phyloP scores from a whole-genome alignment of 768 basidiomycete species.

The Coprinopsis marcescibilis region DNA sequence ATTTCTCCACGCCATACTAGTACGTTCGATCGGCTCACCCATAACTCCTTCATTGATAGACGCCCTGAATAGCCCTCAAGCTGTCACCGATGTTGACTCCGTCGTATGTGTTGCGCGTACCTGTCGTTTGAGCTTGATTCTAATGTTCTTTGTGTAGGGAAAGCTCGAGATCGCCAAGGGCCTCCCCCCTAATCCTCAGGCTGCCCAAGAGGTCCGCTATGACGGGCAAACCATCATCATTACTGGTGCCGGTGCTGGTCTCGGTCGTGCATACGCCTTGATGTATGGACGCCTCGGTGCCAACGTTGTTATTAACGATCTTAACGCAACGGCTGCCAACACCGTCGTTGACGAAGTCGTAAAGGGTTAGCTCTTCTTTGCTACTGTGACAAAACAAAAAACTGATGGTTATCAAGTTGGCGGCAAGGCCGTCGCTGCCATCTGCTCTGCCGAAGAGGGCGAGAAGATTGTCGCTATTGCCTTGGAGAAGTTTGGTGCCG shows the following conservation, averaged over 20 bases:
- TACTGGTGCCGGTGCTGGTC: constrained; percentile 92
- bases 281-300: constrained; percentile 94
- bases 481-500: constrained; percentile 77
- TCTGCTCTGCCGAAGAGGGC: constrained; percentile 89
- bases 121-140: not conserved
- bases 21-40: too few species aligned
- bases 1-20: constrained; percentile 72
- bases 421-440: constrained; percentile 77
- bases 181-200: constrained; percentile 63
- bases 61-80: constrained; percentile 72
- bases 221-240: constrained; percentile 89
- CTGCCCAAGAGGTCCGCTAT: constrained; percentile 67
- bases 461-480: constrained; percentile 85
- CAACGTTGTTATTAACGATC: constrained; percentile 94
- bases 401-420: constrained; percentile 51
- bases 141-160: constrained; percentile 24
- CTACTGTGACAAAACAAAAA: not conserved
- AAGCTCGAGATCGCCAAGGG: constrained; percentile 61
- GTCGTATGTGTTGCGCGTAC: constrained; percentile 29
- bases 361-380: constrained; percentile 43
- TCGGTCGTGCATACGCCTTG: constrained; percentile 86
- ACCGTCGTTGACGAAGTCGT: constrained; percentile 84
- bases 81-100: constrained; percentile 57
- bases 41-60: too few species aligned
- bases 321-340: constrained; percentile 79